Evolutionary conservation across 2,329 filamentous ascomycete species (phyloP).

Genomic region (Fusarium torulosum): DNA sequence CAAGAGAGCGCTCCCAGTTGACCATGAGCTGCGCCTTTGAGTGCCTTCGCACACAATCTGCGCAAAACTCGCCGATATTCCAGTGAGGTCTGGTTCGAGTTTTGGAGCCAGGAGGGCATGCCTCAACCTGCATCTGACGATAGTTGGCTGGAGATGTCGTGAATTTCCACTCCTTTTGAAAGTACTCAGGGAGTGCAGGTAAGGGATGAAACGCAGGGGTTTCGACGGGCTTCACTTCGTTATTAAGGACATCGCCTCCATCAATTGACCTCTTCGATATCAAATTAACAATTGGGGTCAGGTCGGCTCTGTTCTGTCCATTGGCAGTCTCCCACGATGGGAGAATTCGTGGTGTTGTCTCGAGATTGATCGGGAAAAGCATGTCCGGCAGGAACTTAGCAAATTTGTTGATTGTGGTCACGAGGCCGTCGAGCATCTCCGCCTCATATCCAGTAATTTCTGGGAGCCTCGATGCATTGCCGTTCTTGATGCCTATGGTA

Average conservation of each 20-base stretch:
- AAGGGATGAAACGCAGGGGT: slow-evolving; percentile 8
- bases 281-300: slow-evolving; percentile 49
- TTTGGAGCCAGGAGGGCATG: slow-evolving; percentile 73
- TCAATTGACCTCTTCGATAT: slow-evolving; percentile 47
- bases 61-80: slow-evolving; percentile 74
- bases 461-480: slow-evolving; percentile 64
- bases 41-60: slow-evolving; percentile 72
- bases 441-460: slow-evolving; percentile 51
- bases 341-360: slow-evolving; percentile 56
- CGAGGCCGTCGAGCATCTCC: slow-evolving; percentile 58
- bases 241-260: slow-evolving; percentile 1
- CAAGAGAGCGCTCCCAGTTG: slow-evolving; percentile 73
- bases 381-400: slow-evolving; percentile 81
- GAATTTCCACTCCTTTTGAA: slow-evolving; percentile 3
- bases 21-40: slow-evolving; percentile 75
- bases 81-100: slow-evolving; percentile 70
- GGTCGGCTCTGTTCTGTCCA: slow-evolving; percentile 39
- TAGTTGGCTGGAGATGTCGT: slow-evolving; percentile 50
- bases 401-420: slow-evolving; percentile 79
- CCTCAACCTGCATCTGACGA: slow-evolving; percentile 59
- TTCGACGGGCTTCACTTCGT: neutral
- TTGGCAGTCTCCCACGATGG: slow-evolving; percentile 71
- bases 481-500: slow-evolving; percentile 71
- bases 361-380: slow-evolving; percentile 85
- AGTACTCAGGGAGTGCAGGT: slow-evolving; percentile 14